Evolutionary conservation across 345 rosid genomes (phyloP).

Genomic region (Populus nigra): DNA sequence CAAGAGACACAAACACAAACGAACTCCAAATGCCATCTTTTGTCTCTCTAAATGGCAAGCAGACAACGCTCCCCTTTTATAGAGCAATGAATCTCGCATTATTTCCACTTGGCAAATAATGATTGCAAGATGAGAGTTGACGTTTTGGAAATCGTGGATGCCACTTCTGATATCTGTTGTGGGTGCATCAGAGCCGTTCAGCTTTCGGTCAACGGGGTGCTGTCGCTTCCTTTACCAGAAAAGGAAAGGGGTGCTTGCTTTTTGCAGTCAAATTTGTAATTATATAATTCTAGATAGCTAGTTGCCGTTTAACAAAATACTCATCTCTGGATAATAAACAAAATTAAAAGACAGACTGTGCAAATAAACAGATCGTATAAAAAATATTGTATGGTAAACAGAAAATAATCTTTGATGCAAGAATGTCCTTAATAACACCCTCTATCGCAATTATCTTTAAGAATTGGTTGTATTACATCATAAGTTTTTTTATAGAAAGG

Average conservation of each 20-base stretch:
- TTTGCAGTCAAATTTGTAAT: not conserved
- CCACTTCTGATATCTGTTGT: not conserved
- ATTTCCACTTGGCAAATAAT: conserved; percentile 11
- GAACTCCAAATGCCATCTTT: conserved; percentile 33
- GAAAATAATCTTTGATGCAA: too few species aligned
- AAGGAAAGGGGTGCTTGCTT: not conserved
- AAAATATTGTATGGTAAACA: not conserved
- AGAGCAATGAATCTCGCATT: not conserved
- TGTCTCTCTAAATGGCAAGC: not conserved
- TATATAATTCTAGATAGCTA: not conserved
- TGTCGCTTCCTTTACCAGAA: conserved; percentile 3
- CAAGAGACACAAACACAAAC: conserved; percentile 29
- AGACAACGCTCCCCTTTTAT: conserved; percentile 13
- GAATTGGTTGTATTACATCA: too few species aligned
- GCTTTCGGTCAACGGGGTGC: conserved; percentile 17
- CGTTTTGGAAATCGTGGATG: conserved; percentile 7
- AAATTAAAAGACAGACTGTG: not conserved
- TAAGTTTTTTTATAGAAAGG: too few species aligned
- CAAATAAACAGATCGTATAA: not conserved
- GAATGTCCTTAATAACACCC: too few species aligned
- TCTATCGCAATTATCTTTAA: too few species aligned
- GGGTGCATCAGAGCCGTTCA: conserved; percentile 15
- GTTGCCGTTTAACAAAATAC: not conserved
- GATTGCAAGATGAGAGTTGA: conserved; percentile 15
- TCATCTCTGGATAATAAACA: not conserved